phyloP scores from a whole-genome alignment of 441 rosid genomes.

The Jatropha podagrica region DNA sequence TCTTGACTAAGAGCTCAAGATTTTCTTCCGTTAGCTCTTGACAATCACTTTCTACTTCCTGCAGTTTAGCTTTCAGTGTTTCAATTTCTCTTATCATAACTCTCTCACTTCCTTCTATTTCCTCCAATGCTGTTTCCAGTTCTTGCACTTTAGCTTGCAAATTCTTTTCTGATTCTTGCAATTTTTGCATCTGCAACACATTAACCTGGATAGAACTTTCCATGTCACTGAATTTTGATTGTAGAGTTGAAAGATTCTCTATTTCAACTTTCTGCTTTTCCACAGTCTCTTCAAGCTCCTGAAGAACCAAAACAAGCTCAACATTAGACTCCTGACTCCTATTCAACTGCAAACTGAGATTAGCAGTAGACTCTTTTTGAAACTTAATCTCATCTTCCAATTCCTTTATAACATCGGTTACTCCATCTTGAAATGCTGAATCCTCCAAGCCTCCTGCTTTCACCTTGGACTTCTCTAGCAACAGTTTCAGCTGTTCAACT shows the following conservation, averaged over 20 bases:
- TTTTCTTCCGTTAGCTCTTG: constrained; percentile 69
- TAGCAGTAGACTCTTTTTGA: constrained; percentile 45
- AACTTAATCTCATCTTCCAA: constrained; percentile 53
- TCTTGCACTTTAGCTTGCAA: constrained; percentile 37
- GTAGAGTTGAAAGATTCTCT: constrained; percentile 31
- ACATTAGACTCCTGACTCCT: constrained; percentile 62
- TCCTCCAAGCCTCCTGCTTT: constrained; percentile 31
- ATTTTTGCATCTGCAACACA: constrained; percentile 31
- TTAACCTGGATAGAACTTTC: constrained; percentile 29
- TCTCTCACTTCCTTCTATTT: constrained; percentile 15
- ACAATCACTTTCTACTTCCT: constrained; percentile 60
- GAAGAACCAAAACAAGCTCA: constrained; percentile 62
- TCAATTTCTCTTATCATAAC: constrained; percentile 38
- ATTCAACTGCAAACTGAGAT: constrained; percentile 49
- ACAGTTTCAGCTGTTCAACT: constrained; percentile 43
- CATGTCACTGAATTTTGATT: constrained; percentile 30
- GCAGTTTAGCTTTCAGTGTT: constrained; percentile 43
- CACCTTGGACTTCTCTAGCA: constrained; percentile 32
- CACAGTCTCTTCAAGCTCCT: constrained; percentile 50
- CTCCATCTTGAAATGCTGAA: constrained; percentile 29
- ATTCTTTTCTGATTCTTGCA: constrained; percentile 43
- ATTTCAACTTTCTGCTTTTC: constrained; percentile 56
- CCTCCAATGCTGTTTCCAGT: constrained; percentile 41
- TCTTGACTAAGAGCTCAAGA: constrained; percentile 46
- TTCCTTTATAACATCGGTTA: constrained; percentile 32